phyloP scores from a whole-genome alignment of 2,329 filamentous ascomycete genomes.

The Alternaria novae-zelandiae region DNA sequence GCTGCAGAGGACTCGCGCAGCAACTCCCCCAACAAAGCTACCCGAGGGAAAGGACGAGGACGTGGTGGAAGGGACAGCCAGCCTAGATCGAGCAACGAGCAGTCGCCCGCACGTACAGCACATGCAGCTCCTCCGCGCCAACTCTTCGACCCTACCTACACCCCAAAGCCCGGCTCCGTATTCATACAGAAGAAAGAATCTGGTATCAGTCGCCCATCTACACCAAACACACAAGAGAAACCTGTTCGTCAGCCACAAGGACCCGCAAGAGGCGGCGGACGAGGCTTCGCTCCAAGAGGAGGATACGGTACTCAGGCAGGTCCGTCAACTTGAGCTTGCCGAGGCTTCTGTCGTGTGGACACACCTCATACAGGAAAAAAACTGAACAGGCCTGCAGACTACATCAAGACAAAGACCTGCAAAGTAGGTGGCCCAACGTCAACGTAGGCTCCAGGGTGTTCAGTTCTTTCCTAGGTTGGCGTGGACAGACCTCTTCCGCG shows the following conservation, averaged over 20 bases:
- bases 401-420: not conserved
- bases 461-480: not conserved
- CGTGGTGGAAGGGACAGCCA: conserved; percentile 48
- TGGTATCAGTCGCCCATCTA: conserved; percentile 56
- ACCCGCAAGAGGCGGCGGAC: conserved; percentile 77
- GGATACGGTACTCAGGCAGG: conserved; percentile 19
- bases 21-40: conserved; percentile 41
- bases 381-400: not conserved
- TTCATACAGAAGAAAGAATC: conserved; percentile 54
- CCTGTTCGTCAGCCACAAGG: conserved; percentile 77
- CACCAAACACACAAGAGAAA: conserved; percentile 68
- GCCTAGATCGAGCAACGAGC: conserved; percentile 46
- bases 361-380: not conserved
- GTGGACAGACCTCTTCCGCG: not conserved
- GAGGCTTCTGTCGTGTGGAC: not conserved
- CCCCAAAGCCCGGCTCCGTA: conserved; percentile 66
- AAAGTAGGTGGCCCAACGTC: not conserved
- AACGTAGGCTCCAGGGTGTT: not conserved
- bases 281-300: conserved; percentile 74
- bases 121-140: conserved; percentile 56
- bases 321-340: conserved; percentile 21
- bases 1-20: conserved; percentile 45
- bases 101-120: conserved; percentile 40
- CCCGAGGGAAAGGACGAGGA: conserved; percentile 46
- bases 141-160: conserved; percentile 79